Evolutionary conservation across 768 basidiomycete genomes (phyloP), one percentile per base, ranked within the genome.

Genomic region (Symmetrospora coprosmae): DNA sequence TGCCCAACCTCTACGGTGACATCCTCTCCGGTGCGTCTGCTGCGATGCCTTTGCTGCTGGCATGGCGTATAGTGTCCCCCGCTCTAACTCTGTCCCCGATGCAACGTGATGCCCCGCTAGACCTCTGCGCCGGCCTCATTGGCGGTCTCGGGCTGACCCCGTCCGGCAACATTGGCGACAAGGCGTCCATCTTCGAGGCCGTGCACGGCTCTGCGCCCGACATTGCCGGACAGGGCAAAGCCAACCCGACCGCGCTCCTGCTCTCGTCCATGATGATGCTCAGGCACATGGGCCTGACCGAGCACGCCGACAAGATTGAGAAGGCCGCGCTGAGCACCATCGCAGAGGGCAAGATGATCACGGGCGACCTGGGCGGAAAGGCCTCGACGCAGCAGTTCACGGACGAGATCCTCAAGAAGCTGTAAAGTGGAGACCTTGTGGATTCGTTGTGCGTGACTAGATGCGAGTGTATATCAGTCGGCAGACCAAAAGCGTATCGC

Each of bases 151-250:
- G 94, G 65, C 78, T 97, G 66, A 97, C 92, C 0, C 92, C 92
- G 30, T 96, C 92, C 50, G 58, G 56, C 6, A 65, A 68, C 65
- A 70, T 70, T 47, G 69, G 69, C 33, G 52, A 89, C 85, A 90
- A 96, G 73, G 94, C 94, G 34, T 96, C 91, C 56, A 99, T 99
- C 73, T 99, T 97, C 68, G 94, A 99, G 76, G 94, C 94, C 64
- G 94, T 99, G 11, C 94, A 99, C 75, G 94, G 94, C 59, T 96
- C 91, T 19, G 94, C 94, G 6, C 92, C 94, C n/a, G 94, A 97
- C 73, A 92, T 92, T 71, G 88, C 86, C 67, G 89, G 89, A 69
- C 86, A 88, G 71, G 87, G 87, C 64, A 77, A 89, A 67, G 92
- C 94, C 70, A 99, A 99, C 78, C 94, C 94, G n/a, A 97, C 94